phyloP scores from a whole-genome alignment of 768 basidiomycete species.

The Mycena galopus region DNA sequence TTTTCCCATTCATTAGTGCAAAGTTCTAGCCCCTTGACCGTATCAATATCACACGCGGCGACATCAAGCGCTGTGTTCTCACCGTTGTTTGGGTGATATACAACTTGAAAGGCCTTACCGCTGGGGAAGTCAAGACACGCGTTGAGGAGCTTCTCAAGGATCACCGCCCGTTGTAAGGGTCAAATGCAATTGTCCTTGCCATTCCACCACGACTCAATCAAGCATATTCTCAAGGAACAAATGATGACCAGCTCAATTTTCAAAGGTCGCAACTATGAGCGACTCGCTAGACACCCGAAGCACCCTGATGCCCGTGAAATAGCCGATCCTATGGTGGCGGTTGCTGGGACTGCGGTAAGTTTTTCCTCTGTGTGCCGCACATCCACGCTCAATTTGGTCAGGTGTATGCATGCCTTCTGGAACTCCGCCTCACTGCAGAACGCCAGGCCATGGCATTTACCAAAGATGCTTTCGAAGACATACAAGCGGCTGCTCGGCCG shows the following conservation, averaged over 20 bases:
- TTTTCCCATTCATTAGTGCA: background rate
- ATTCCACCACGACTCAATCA: background rate
- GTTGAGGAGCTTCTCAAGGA: conserved; percentile 21
- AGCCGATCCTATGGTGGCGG: background rate
- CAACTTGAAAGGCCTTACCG: background rate
- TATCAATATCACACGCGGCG: conserved; percentile 6
- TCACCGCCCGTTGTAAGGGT: conserved; percentile 1
- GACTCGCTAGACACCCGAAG: background rate
- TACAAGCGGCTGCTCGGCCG: too few species aligned
- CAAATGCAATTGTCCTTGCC: background rate
- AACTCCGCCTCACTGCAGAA: conserved; percentile 11
- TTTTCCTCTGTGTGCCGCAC: background rate
- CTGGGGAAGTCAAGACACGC: background rate
- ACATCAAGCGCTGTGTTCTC: conserved; percentile 13
- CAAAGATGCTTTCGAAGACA: conserved; percentile 13
- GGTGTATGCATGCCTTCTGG: conserved; percentile 6
- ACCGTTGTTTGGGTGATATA: background rate
- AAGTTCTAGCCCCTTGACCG: conserved; percentile 11
- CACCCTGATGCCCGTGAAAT: background rate
- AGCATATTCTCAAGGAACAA: conserved; percentile 5
- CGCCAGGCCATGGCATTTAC: conserved; percentile 16
- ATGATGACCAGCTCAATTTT: background rate
- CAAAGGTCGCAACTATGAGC: background rate
- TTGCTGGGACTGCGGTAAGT: conserved; percentile 1
- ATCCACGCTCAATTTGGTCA: background rate